Evolutionary conservation across 345 rosid genomes (phyloP), one percentile per base, ranked within the genome.

Genomic region (Acer yangbiense): DNA sequence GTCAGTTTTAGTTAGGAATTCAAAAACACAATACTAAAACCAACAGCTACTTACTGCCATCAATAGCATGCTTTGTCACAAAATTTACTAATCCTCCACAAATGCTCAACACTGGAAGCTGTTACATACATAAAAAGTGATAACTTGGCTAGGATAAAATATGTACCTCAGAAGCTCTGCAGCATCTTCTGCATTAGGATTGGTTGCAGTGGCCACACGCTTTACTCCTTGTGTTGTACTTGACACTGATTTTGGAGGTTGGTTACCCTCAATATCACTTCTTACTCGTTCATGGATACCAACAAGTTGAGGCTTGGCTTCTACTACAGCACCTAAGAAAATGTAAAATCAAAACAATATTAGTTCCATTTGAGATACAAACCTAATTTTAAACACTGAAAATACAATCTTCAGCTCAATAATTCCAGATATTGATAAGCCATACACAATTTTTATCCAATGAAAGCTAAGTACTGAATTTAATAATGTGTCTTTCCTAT

Each of bases 141-240:
- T n/a, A 25, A 46, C 13, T 62, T 62, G 39, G 58, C 8, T 54
- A 63, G 9, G 20, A 29, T 60, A 39, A 78, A 69, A 44, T 13
- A 55, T 16, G 68, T 72, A 92, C 98, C 97, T 90, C 73, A 94
- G 79, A 74, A 96, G 89, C 43, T 92, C 97, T 32, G 97, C 97
- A 67, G 97, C 97, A 81, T 96, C 99, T 84, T 94, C 95, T 48
- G 95, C 97, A 43, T 80, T 84, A 18, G 99, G 99, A 85, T 90
- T 96, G 72, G 97, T 77, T 66, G 91, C 98, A 66, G 94, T 87
- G 29, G 88, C 79, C 55, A 85, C 89, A 62, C 88, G 90, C 82
- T 88, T 91, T 67, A 64, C 85, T 75, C 86, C 93, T 78, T 84
- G 82, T 17, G 76, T 71, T 3, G 81, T 75, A 76, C 50, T 82